Conservation (phyloP, 225 moss, liverwort and hornwort genomes). For the Anthoceros angustus region DNA sequence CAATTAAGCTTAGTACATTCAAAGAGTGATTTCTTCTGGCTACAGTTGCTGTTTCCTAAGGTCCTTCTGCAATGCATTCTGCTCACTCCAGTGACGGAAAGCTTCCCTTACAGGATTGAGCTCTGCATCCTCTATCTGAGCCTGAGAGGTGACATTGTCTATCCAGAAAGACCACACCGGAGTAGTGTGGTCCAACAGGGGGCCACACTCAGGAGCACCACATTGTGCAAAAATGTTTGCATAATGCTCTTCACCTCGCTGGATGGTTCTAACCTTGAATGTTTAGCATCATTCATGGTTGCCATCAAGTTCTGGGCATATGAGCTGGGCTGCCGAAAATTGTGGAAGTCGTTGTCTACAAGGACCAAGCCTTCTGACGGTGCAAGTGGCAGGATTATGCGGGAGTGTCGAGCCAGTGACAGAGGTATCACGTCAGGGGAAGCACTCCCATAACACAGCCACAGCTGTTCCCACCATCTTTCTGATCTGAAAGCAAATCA, state of each 20-base stretch:
- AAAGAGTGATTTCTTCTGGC: no score
- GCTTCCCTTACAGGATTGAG: constrained; percentile 8
- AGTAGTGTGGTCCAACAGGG: constrained; percentile 33
- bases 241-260: constrained; percentile 23
- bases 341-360: constrained; percentile 37
- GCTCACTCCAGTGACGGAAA: neutral
- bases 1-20: no score
- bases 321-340: constrained; percentile 17
- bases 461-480: constrained; percentile 93
- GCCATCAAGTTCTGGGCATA: constrained; percentile 17
- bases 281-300: constrained; percentile 22
- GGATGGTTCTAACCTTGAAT: constrained; percentile 55
- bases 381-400: constrained; percentile 65
- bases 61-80: no score
- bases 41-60: no score
- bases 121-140: constrained; percentile 40
- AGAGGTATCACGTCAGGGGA: constrained; percentile 51
- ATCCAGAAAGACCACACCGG: constrained; percentile 55
- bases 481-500: constrained; percentile 42
- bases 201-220: constrained; percentile 47
- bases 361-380: constrained; percentile 78
- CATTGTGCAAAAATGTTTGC: constrained; percentile 33
- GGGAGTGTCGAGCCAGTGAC: constrained; percentile 71
- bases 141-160: constrained; percentile 44
- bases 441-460: constrained; percentile 45